A percentile compares a stretch with the other conserved stretches of the same genome.
phyloP scores from a whole-genome alignment of 2,329 filamentous ascomycete genomes.

The Neocatenulostroma microsporum region DNA sequence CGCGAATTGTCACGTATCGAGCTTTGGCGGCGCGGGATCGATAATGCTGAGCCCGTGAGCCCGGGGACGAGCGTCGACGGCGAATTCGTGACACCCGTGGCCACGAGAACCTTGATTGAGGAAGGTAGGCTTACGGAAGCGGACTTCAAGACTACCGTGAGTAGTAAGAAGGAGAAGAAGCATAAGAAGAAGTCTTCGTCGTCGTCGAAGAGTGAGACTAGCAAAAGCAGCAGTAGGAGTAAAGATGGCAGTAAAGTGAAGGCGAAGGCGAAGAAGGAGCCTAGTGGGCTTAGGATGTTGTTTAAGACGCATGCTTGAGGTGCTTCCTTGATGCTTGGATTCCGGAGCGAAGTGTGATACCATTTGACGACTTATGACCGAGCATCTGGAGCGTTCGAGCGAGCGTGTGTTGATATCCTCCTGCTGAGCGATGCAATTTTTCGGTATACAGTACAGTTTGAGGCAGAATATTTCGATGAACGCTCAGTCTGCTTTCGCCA shows the following conservation, averaged over 20 bases:
- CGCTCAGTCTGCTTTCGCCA: no score
- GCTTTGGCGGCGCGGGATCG: slow-evolving; percentile 55
- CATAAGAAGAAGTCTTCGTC: slow-evolving; percentile 29
- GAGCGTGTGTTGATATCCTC: no score
- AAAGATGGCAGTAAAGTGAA: slow-evolving; percentile 27
- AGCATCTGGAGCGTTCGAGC: no score
- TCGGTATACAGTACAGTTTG: no score
- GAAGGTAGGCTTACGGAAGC: slow-evolving; percentile 40
- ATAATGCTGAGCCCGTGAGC: slow-evolving; percentile 38
- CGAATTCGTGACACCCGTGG: slow-evolving; percentile 56
- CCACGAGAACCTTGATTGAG: slow-evolving; percentile 38
- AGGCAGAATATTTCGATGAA: no score
- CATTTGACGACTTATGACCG: no score
- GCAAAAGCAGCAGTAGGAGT: slow-evolving; percentile 9
- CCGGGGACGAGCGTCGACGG: slow-evolving; percentile 56
- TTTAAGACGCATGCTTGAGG: slow-evolving; percentile 25
- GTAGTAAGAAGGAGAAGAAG: slow-evolving; percentile 19
- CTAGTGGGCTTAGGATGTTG: slow-evolving; percentile 34
- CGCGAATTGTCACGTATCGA: slow-evolving; percentile 52
- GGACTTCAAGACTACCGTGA: slow-evolving; percentile 34
- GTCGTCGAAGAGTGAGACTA: slow-evolving; percentile 18
- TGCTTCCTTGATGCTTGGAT: no score
- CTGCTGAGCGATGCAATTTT: no score
- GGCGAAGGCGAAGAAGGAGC: slow-evolving; percentile 31
- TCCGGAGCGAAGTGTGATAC: no score